Evolutionary conservation across 768 basidiomycete genomes (phyloP).

Genomic region (Xanthoconium purpureum): DNA sequence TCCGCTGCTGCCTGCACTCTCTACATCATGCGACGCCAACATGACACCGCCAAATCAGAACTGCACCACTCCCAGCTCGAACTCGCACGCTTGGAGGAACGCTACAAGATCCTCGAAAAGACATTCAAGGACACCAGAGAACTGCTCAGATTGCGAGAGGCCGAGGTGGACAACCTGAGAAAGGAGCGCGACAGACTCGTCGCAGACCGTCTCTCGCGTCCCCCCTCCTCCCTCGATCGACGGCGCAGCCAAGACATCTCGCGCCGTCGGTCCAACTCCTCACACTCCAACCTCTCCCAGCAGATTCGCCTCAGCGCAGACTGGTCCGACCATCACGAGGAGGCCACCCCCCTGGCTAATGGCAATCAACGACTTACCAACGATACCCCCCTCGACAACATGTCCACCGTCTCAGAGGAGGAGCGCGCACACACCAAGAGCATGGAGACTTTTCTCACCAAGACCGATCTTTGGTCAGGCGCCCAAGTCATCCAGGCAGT

Average conservation of each 20-base stretch:
- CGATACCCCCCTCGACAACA: conserved; percentile 19
- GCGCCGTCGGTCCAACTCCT: conserved; percentile 31
- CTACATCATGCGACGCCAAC: conserved; percentile 47
- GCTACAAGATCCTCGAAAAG: conserved; percentile 59
- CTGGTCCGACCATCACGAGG: conserved; percentile 31
- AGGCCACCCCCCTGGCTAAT: conserved; percentile 12
- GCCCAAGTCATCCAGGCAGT: conserved; percentile 76
- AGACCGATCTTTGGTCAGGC: conserved; percentile 72
- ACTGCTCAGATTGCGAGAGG: conserved; percentile 52
- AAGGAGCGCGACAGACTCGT: conserved; percentile 35
- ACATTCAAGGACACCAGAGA: conserved; percentile 65
- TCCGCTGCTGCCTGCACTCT: conserved; percentile 44
- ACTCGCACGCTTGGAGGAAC: conserved; percentile 55
- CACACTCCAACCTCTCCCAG: conserved; percentile 29
- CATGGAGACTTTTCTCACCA: conserved; percentile 67
- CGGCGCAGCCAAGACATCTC: conserved; percentile 29
- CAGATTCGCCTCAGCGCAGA: conserved; percentile 32
- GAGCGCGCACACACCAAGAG: conserved; percentile 56
- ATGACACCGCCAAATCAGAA: conserved; percentile 54
- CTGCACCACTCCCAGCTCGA: conserved; percentile 54
- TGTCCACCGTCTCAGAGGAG: conserved; percentile 44
- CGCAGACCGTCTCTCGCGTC: conserved; percentile 19
- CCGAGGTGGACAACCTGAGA: conserved; percentile 56
- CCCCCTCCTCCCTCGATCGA: conserved; percentile 23
- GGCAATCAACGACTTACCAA: conserved; percentile 13